A percentile compares a stretch with the other conserved stretches of the same genome.
phyloP scores from a whole-genome alignment of 306 rosid species.

The Clitoria ternatea region DNA sequence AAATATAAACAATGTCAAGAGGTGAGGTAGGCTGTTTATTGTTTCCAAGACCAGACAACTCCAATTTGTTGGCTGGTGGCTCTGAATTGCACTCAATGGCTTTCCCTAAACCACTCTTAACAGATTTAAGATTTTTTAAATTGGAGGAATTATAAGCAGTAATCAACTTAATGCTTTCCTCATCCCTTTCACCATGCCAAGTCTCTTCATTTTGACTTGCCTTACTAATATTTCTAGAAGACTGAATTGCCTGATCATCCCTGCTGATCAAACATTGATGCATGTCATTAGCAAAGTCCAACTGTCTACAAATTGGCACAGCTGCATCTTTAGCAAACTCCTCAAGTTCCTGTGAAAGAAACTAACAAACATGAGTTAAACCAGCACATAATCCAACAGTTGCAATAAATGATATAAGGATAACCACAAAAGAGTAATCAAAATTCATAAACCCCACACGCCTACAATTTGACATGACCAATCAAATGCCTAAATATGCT shows the following conservation, averaged over 20 bases:
- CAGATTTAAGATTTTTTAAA: conserved; percentile 19
- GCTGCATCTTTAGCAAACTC: conserved; percentile 24
- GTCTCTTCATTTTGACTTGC: conserved; percentile 37
- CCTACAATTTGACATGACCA: neutral
- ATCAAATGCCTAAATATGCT: no score
- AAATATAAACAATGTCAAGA: no score
- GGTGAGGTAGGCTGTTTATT: no score
- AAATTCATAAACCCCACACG: conserved; percentile 10
- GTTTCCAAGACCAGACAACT: no score
- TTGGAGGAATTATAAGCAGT: conserved; percentile 18
- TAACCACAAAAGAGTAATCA: conserved; percentile 3
- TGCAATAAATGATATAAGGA: neutral
- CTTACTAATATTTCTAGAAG: conserved; percentile 25
- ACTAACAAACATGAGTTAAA: neutral
- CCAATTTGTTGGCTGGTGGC: no score
- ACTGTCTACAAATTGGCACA: conserved; percentile 16
- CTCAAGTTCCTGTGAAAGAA: conserved; percentile 44
- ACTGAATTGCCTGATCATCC: conserved; percentile 26
- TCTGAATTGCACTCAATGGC: no score
- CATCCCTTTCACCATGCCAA: conserved; percentile 21
- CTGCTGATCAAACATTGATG: conserved; percentile 30
- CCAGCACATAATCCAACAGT: conserved; percentile 7
- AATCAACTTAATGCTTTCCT: conserved; percentile 23
- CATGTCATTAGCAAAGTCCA: conserved; percentile 31
- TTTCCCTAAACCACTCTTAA: no score